Evolutionary conservation across 257 asterid species (phyloP).

Genomic region (Plantago major): DNA sequence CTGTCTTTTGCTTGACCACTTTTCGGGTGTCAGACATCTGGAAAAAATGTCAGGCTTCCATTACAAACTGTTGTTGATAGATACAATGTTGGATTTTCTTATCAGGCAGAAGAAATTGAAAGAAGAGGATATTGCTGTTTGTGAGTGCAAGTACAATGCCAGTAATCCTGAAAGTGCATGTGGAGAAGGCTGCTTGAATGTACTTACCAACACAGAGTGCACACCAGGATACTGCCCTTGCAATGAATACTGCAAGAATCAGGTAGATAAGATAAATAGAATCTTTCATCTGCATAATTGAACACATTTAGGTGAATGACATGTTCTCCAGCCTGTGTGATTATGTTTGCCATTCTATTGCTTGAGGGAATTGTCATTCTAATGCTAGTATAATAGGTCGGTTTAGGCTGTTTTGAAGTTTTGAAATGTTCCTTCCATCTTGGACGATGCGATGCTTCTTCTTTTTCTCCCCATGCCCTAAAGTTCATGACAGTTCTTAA

Average conservation of each 20-base stretch:
- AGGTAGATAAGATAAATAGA: constrained; percentile 38
- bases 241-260: constrained; percentile 61
- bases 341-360: constrained; percentile 1
- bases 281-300: constrained; percentile 6
- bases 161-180: constrained; percentile 76
- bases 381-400: no score
- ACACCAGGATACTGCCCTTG: constrained; percentile 83
- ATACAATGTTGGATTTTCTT: background rate
- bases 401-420: no score
- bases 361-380: constrained; percentile 1
- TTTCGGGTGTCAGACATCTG: background rate
- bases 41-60: background rate
- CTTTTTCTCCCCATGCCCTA: background rate
- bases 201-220: constrained; percentile 88
- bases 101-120: constrained; percentile 53
- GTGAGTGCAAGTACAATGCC: constrained; percentile 67
- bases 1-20: background rate
- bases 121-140: constrained; percentile 78
- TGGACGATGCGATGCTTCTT: no score
- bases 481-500: background rate
- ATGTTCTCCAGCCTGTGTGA: no score
- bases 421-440: no score
- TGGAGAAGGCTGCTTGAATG: constrained; percentile 88
- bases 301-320: background rate
- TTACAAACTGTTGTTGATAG: constrained; percentile 10